Base-by-base conservation (phyloP, 1,284 basidiomycete genomes). In the Sutorius eximius region DNA sequence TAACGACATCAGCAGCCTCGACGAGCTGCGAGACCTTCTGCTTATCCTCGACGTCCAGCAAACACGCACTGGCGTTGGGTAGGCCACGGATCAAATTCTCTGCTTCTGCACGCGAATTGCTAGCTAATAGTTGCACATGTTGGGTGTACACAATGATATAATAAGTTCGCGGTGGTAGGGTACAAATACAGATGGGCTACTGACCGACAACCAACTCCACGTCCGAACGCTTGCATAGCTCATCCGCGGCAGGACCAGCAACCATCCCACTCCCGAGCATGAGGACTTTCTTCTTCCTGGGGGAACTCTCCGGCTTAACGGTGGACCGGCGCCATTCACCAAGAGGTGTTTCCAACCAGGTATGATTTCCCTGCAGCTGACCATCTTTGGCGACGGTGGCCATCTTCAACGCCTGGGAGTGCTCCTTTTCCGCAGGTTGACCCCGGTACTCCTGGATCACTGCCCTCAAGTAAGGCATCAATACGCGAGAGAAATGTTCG, bases 241-340 rank as follows among this genome's bases (percentile, higher is more conserved):
- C 83, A 57, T 89, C 82, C 7, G 93, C 86, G 9, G 88, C 88
- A 12, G 93, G 93, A 3, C 87, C 86, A 13, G 93, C 91, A 22
- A 95, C 95, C 84, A 95, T 94, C 18, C 95, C 95, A 52, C 89
- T 92, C 11, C 95, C 95, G 5, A 97, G 79, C 60, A 98, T 77
- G 29, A 98, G 73, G 1, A 95, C 79, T 61, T 78, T 84, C 73
- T 87, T 89, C 75, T 85, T 85, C 68, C 33, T 58, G 20, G 10
- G n/a, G 2, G 43, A 22, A 22, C 53, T 44, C 20, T 58, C 46
- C 24, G 16, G 29, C 33, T 50, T 60, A 12, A 44, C 11, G 0
- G 49, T 22, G 20, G 61, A 59, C 37, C 7, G 55, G 58, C 70
- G 70, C 74, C 77, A 83, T 45, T 68, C 67, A 13, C 78, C 73